Evolutionary conservation across 768 basidiomycete genomes (phyloP), one percentile per base, ranked within the genome.

Genomic region (Leccinum ochraceum): DNA sequence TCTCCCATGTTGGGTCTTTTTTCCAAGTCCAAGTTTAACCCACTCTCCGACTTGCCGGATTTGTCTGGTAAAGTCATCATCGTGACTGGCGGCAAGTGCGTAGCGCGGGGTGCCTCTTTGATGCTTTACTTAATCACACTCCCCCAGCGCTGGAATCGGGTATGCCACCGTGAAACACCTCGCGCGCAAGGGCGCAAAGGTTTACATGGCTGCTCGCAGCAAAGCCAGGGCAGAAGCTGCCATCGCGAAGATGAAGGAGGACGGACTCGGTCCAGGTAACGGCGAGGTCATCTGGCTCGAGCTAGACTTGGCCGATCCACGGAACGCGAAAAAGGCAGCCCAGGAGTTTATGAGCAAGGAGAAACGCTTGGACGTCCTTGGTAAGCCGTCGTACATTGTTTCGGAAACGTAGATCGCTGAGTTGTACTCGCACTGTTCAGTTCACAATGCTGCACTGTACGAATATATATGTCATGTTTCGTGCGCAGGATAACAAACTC

Each of bases 21-120:
- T 59, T 69, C 66, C 49, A 66, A 57, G 17, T 56, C 67, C 46
- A 4, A 5, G 1, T 80, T 76, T 64, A 61, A 77, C 37, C 78
- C 81, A 1, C 63, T 65, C 0, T 74, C 60, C 3, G 81, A 83
- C 62, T 63, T 86, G 32, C 62, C 66, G 34, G 71, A 74, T 44
- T 34, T 67, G 54, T 66, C 73, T 42, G 66, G 68, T 17, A 73
- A 83, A 66, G 81, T 86, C n/a, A 67, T 75, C 50, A 71, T 86
- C 44, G 81, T 87, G 20, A 86, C 85, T 0, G 86, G 85, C 16
- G 83, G 80, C 63, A 86, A 86, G 82, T 85, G 58, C 26, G 70
- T 64, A 20, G 3, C 4, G 16, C 6, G 1, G 28, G 11, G n/a
- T 8, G 1, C 16, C 3, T 1, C 3, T 20, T 1, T 9, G 8